Conservation (phyloP, 306 rosid species). For the Medicago lupulina region DNA sequence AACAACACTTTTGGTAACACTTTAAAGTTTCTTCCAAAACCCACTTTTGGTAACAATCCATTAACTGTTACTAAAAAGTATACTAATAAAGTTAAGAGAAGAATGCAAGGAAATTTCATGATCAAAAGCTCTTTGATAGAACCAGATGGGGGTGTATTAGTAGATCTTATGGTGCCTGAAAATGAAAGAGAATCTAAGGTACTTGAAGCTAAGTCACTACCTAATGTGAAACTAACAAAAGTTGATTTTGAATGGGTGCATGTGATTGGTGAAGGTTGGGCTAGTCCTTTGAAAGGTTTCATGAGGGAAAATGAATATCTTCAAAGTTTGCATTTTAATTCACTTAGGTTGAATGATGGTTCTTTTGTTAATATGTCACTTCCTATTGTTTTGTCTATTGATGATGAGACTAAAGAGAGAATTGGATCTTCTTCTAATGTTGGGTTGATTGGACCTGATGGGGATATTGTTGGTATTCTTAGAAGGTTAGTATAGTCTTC, state of each 20-base stretch:
- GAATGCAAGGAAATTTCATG: constrained; percentile 53
- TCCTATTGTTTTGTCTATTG: constrained; percentile 92
- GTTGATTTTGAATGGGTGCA: constrained; percentile 96
- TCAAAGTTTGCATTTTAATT: constrained; percentile 93
- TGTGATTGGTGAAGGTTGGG: constrained; percentile 93
- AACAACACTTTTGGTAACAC: neutral
- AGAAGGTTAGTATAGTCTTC: constrained; percentile 60
- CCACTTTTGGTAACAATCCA: constrained; percentile 56
- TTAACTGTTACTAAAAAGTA: constrained; percentile 27
- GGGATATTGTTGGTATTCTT: constrained; percentile 74
- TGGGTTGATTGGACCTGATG: constrained; percentile 72
- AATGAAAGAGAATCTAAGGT: constrained; percentile 51
- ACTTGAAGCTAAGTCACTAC: constrained; percentile 65
- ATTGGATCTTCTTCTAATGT: constrained; percentile 69
- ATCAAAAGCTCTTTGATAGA: constrained; percentile 85
- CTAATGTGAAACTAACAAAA: constrained; percentile 61
- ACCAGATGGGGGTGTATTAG: constrained; percentile 83
- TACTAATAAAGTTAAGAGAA: constrained; percentile 23
- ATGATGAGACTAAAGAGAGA: constrained; percentile 63
- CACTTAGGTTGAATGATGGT: constrained; percentile 67
- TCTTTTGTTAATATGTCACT: constrained; percentile 88
- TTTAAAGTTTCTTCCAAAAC: constrained; percentile 48
- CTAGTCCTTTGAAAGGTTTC: constrained; percentile 90
- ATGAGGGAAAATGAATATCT: constrained; percentile 93
- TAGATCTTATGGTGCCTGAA: constrained; percentile 80